Conservation (phyloP, 305 asterid species). For the Fraxinus latifolia region DNA sequence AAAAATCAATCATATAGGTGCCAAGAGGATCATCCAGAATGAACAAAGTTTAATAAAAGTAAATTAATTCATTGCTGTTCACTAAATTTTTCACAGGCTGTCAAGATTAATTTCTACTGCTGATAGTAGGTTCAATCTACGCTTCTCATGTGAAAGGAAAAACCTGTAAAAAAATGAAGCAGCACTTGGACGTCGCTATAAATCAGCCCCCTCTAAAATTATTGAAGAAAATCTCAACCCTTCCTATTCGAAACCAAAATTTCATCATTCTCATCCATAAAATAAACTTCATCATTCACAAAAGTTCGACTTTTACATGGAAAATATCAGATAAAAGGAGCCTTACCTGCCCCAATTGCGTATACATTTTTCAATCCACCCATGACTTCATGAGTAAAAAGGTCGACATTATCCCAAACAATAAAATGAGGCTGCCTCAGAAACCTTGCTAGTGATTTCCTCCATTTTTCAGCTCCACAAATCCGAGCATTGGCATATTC, state of each 20-base stretch:
- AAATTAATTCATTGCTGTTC: neutral
- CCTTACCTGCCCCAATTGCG: slow-evolving; percentile 82
- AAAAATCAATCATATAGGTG: neutral
- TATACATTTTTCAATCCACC: slow-evolving; percentile 89
- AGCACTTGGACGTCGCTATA: neutral
- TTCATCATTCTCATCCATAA: neutral
- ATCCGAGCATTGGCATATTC: slow-evolving; percentile 91
- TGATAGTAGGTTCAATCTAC: neutral
- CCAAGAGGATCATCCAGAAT: slow-evolving; percentile 1
- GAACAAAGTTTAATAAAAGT: neutral
- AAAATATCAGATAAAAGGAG: slow-evolving; percentile 1
- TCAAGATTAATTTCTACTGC: neutral
- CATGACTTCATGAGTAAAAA: slow-evolving; percentile 89
- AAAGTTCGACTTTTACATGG: neutral
- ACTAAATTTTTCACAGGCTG: neutral
- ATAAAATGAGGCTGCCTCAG: slow-evolving; percentile 88
- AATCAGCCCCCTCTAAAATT: neutral
- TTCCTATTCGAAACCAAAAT: neutral
- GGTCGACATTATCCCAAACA: slow-evolving; percentile 88
- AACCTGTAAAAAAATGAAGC: neutral
- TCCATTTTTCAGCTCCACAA: slow-evolving; percentile 90
- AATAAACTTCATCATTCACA: neutral
- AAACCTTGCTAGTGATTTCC: slow-evolving; percentile 75
- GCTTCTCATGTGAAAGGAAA: neutral
- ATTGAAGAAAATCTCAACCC: neutral